Evolutionary conservation across 495 filamentous ascomycete genomes (phyloP), one percentile per base, ranked within the genome.

Genomic region (Oleoguttula mirabilis): DNA sequence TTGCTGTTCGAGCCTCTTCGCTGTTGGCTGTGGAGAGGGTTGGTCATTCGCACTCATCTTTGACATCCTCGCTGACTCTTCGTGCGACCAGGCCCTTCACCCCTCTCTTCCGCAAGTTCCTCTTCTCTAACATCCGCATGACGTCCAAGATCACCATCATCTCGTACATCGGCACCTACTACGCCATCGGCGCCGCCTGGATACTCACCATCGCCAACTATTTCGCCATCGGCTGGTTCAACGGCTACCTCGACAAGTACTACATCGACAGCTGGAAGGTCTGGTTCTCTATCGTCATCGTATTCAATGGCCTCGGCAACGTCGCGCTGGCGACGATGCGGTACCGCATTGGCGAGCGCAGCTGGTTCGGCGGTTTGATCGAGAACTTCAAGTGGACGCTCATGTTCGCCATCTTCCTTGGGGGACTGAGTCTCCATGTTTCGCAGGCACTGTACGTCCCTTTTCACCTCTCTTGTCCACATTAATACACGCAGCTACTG

Each of bases 131-230:
- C 60, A 84, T 86, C 54, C 80, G 76, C 11, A 66, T 87, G 51
- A 80, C 81, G 7, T 84, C 79, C 39, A 87, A 87, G 60, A 63
- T 85, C 55, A 87, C 82, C 28, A 79, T 86, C 51, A 66, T 86
- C 50, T 79, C 80, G 1, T 87, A 87, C 57, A 84, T 87, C 50
- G 82, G 82, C 22, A 86, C 82, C 20, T 87, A 87, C 63, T 87
- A 87, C 56, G 82, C 82, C 44, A 82, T 87, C 48, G 82, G 71
- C 11, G 77, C 81, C 10, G 79, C 82, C 30, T 85, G 80, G 82
- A 73, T 85, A 57, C 68, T 85, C 67, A 84, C 82, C 5, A 66
- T 73, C 8, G 71, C 68, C 47, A 87, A 87, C 62, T 87, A 85
- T 59, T 81, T 86, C 63, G 61, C 79, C 41, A 72, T 83, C 45